phyloP scores from a whole-genome alignment of 352 stramenopile genomes.

The Pythium sp. region DNA sequence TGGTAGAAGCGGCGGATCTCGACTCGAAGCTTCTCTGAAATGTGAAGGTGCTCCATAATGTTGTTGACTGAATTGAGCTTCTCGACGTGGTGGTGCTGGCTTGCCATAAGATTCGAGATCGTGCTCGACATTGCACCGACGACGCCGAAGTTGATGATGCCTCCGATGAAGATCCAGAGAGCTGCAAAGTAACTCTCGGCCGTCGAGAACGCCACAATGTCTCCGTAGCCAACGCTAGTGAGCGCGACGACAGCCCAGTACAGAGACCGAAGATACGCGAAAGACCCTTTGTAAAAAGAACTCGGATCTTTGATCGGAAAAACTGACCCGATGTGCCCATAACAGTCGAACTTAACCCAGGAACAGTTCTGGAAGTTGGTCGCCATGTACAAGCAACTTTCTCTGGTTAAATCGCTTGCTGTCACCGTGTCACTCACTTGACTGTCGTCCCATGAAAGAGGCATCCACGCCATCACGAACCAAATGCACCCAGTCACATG shows the following conservation, averaged over 20 bases:
- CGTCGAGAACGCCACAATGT: constrained; percentile 74
- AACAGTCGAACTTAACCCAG: constrained; percentile 72
- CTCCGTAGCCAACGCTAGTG: constrained; percentile 69
- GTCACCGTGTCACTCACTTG: neutral
- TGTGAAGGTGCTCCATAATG: constrained; percentile 55
- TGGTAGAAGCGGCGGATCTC: constrained; percentile 79
- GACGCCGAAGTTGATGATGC: constrained; percentile 77
- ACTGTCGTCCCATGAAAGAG: constrained; percentile 17
- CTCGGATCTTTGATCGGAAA: constrained; percentile 43
- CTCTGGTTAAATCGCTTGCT: constrained; percentile 17
- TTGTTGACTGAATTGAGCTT: constrained; percentile 65
- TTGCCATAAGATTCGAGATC: constrained; percentile 63
- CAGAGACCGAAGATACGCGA: constrained; percentile 67
- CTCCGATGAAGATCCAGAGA: constrained; percentile 71
- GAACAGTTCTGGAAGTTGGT: constrained; percentile 62
- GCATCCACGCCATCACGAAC: constrained; percentile 66
- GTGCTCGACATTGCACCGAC: constrained; percentile 81
- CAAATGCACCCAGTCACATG: constrained; percentile 66
- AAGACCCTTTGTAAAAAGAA: constrained; percentile 44
- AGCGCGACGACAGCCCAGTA: constrained; percentile 78
- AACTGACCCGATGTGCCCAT: constrained; percentile 43
- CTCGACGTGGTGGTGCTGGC: constrained; percentile 64
- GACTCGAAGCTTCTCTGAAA: constrained; percentile 45
- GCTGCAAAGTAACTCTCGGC: constrained; percentile 68
- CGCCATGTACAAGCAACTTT: constrained; percentile 49